Conservation (phyloP, 2,329 filamentous ascomycete genomes). For the Aspergillus neotritici region DNA sequence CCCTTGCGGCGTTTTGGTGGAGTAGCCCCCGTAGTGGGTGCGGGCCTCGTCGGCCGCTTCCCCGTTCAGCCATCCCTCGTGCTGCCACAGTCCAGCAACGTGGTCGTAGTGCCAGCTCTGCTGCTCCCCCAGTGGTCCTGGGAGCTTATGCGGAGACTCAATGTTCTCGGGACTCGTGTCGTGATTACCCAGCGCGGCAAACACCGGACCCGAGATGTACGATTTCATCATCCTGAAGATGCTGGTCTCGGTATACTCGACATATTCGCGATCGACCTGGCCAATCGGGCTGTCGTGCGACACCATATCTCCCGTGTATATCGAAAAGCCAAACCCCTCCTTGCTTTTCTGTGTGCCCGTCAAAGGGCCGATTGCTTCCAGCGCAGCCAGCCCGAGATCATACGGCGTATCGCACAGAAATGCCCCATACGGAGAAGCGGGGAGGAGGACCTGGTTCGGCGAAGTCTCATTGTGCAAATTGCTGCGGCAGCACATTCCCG, state of each 20-base stretch:
- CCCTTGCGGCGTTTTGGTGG: constrained; percentile 49
- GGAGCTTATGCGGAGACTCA: constrained; percentile 49
- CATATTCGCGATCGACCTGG: constrained; percentile 48
- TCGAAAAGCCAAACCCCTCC: constrained; percentile 48
- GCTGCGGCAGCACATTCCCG: constrained; percentile 48
- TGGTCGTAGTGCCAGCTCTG: constrained; percentile 56
- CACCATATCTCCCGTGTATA: constrained; percentile 55
- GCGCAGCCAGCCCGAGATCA: constrained; percentile 50
- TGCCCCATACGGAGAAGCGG: constrained; percentile 51
- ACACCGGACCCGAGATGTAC: constrained; percentile 53
- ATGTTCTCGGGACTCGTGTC: constrained; percentile 52
- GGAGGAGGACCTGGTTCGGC: constrained; percentile 33
- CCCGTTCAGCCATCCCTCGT: constrained; percentile 51
- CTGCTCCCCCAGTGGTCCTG: constrained; percentile 49
- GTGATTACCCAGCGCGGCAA: constrained; percentile 54
- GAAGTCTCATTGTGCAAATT: constrained; percentile 35
- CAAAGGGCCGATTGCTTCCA: constrained; percentile 52
- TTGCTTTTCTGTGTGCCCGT: constrained; percentile 48
- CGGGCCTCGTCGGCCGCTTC: constrained; percentile 44
- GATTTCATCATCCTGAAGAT: constrained; percentile 52
- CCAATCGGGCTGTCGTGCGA: constrained; percentile 49
- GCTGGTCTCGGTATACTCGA: constrained; percentile 50
- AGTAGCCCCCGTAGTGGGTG: constrained; percentile 53
- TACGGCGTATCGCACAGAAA: constrained; percentile 56
- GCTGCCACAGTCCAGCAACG: constrained; percentile 50